A percentile compares a stretch with the other conserved stretches of the same genome.
Evolutionary conservation across 1,284 basidiomycete genomes (phyloP).

Genomic region (Termitomyces sp.): DNA sequence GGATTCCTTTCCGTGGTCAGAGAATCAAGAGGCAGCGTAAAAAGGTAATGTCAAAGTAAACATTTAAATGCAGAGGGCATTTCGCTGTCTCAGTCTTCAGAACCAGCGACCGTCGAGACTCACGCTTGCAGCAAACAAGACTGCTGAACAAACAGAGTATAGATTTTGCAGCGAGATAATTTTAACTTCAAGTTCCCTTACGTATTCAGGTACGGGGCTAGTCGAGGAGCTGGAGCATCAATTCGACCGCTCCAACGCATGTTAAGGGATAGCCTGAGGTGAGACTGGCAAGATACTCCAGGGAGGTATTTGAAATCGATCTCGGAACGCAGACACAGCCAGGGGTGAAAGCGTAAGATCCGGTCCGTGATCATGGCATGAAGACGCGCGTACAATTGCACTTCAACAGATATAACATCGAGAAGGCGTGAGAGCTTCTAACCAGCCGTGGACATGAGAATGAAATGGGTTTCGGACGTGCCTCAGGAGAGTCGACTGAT

Average conservation of each 20-base stretch:
- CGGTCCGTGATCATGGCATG: background rate
- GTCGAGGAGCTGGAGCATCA: background rate
- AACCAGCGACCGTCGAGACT: background rate
- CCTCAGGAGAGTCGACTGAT: background rate
- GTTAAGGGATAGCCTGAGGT: background rate
- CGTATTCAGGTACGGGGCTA: background rate
- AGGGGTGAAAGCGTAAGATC: background rate
- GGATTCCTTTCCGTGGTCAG: background rate
- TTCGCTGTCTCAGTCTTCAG: slow-evolving; percentile 2
- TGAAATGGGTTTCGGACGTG: background rate
- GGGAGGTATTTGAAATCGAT: background rate
- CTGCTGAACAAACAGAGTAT: background rate
- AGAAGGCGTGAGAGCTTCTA: background rate
- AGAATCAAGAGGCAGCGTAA: background rate
- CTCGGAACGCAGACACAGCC: background rate
- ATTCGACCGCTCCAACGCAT: background rate
- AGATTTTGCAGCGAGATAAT: background rate
- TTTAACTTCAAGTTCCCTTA: background rate
- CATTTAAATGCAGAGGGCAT: background rate
- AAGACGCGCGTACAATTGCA: background rate
- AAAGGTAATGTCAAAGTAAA: background rate
- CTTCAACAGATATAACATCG: slow-evolving; percentile 1
- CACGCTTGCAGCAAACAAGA: background rate
- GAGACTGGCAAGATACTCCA: background rate
- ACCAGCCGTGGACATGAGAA: background rate